Evolutionary conservation across 768 basidiomycete species (phyloP).

Genomic region (Suillus hirtellus): DNA sequence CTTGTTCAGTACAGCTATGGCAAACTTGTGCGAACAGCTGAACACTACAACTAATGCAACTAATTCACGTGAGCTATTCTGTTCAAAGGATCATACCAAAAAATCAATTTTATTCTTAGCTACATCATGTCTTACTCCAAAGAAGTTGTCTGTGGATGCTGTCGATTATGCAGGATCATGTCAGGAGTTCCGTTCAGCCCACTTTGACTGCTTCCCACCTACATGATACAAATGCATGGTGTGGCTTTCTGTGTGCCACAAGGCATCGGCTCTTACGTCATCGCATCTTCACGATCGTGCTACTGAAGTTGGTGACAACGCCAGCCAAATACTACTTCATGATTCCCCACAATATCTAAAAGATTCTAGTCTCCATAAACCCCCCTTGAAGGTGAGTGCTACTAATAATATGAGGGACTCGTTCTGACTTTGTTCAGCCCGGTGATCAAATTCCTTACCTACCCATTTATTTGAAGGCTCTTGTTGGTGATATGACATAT

Average conservation of each 20-base stretch:
- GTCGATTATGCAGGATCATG: too few species aligned
- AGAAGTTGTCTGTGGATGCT: background rate
- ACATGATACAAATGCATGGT: background rate
- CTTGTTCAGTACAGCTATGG: background rate
- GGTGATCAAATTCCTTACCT: background rate
- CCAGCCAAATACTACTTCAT: background rate
- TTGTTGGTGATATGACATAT: background rate
- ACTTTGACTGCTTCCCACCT: background rate
- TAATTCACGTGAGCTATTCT: background rate
- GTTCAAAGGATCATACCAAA: background rate
- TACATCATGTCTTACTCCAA: background rate
- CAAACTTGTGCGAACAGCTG: background rate
- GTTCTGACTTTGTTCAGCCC: background rate
- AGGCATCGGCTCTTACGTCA: background rate
- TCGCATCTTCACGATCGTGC: background rate
- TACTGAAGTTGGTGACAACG: background rate
- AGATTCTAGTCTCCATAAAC: background rate
- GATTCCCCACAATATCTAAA: background rate
- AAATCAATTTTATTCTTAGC: background rate
- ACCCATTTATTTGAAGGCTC: background rate
- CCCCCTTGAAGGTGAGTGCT: background rate
- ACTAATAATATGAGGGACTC: background rate
- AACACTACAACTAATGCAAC: background rate
- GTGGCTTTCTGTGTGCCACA: background rate
- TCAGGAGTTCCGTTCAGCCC: background rate